Evolutionary conservation across 768 basidiomycete species (phyloP).

Genomic region (Coprinellus micaceus): DNA sequence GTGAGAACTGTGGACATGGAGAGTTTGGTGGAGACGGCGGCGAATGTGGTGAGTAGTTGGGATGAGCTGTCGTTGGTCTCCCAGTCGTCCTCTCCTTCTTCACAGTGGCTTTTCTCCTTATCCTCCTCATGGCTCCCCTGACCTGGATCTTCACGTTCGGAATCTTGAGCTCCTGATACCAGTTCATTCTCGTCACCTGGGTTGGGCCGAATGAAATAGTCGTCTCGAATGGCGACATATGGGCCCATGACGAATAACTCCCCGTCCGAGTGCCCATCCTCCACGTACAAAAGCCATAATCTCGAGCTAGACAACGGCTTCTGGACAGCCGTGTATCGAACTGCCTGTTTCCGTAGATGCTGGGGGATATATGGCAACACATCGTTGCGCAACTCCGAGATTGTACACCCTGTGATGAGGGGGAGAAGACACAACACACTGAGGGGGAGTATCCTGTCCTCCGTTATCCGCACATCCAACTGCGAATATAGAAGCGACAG

Average conservation of each 20-base stretch:
- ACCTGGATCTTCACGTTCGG: background rate
- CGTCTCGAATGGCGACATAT: constrained; percentile 38
- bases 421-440: constrained; percentile 54
- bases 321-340: constrained; percentile 57
- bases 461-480: constrained; percentile 10
- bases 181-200: constrained; percentile 9
- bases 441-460: constrained; percentile 44
- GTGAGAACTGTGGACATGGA: constrained; percentile 40
- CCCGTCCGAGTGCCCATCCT: constrained; percentile 52
- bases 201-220: constrained; percentile 35
- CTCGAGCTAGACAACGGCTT: constrained; percentile 49
- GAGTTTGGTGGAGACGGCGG: constrained; percentile 49
- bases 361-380: constrained; percentile 50
- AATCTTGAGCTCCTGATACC: background rate
- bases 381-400: constrained; percentile 40
- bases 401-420: constrained; percentile 38
- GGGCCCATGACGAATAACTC: constrained; percentile 67
- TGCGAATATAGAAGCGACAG: constrained; percentile 49
- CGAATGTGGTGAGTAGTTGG: constrained; percentile 41
- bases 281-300: constrained; percentile 48
- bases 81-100: constrained; percentile 33
- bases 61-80: constrained; percentile 38
- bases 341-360: constrained; percentile 56
- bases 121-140: background rate
- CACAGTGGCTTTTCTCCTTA: constrained; percentile 1